Conservation (phyloP, 208 protist genomes). For the Acanthamoeba royreba region DNA sequence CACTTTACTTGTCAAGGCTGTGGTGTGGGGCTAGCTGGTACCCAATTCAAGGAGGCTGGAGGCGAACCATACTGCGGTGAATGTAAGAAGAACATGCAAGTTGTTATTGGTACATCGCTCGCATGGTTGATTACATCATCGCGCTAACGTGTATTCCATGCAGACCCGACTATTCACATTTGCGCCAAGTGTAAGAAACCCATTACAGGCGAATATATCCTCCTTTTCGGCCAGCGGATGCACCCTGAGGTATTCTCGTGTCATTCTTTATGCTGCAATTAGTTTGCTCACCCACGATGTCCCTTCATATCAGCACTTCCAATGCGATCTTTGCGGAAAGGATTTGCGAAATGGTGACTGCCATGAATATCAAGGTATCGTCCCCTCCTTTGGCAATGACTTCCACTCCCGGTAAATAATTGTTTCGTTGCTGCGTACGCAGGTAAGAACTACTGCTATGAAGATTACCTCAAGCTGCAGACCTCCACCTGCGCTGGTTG, state of each 20-base stretch:
- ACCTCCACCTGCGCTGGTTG: slow-evolving; percentile 57
- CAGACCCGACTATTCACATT: slow-evolving; percentile 48
- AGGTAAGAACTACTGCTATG: slow-evolving; percentile 61
- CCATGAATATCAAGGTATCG: slow-evolving; percentile 59
- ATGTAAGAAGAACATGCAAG: slow-evolving; percentile 43
- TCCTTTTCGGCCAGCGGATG: slow-evolving; percentile 59
- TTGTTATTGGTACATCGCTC: background rate
- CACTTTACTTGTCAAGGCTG: slow-evolving; percentile 56
- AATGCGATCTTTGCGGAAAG: slow-evolving; percentile 66
- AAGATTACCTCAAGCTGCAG: slow-evolving; percentile 57
- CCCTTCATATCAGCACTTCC: too few species aligned
- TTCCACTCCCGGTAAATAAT: too few species aligned
- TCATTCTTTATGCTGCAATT: too few species aligned
- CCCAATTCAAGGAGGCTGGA: background rate
- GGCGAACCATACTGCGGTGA: slow-evolving; percentile 59
- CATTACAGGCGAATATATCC: slow-evolving; percentile 65
- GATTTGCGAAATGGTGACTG: slow-evolving; percentile 64
- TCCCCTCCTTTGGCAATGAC: background rate
- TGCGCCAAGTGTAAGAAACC: slow-evolving; percentile 67
- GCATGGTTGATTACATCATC: background rate
- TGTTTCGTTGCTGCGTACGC: background rate
- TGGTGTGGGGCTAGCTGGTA: slow-evolving; percentile 33
- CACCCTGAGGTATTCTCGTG: slow-evolving; percentile 43
- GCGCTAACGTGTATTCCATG: background rate
- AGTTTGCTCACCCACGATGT: too few species aligned